phyloP scores from a whole-genome alignment of 768 basidiomycete genomes.

The Russula lepida region DNA sequence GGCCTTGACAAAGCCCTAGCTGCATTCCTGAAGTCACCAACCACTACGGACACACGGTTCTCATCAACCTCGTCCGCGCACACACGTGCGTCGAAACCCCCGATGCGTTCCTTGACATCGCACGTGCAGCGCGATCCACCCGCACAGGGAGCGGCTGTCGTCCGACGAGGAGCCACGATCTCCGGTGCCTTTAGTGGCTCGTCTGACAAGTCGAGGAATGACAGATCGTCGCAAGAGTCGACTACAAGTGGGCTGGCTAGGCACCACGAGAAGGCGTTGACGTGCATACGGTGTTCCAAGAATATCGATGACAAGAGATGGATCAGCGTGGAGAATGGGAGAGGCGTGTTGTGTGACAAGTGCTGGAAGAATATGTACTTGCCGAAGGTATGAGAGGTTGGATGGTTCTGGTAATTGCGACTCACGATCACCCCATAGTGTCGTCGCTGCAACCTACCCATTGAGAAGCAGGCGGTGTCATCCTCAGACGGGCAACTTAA shows the following conservation, averaged over 20 bases:
- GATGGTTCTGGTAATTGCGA: constrained; percentile 1
- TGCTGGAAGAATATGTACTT: constrained; percentile 98
- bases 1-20: constrained; percentile 43
- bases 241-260: constrained; percentile 3
- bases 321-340: constrained; percentile 70
- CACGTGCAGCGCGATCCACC: constrained; percentile 31
- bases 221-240: constrained; percentile 25
- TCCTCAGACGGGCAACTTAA: constrained; percentile 90
- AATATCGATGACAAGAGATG: constrained; percentile 72
- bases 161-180: constrained; percentile 24
- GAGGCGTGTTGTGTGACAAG: constrained; percentile 65
- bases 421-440: constrained; percentile 42
- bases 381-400: constrained; percentile 50
- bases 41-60: constrained; percentile 28
- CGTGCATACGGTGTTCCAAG: constrained; percentile 62
- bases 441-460: constrained; percentile 76
- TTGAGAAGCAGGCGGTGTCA: constrained; percentile 87
- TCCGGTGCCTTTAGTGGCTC: constrained; percentile 26
- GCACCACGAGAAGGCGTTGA: constrained; percentile 12
- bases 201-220: constrained; percentile 17
- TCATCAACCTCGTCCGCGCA: constrained; percentile 27
- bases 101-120: constrained; percentile 47
- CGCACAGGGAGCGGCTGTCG: constrained; percentile 23
- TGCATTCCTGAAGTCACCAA: constrained; percentile 30
- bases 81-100: constrained; percentile 39